Evolutionary conservation across 192 early-diverging fungal species (phyloP).

Genomic region (Glomus cerebriforme): DNA sequence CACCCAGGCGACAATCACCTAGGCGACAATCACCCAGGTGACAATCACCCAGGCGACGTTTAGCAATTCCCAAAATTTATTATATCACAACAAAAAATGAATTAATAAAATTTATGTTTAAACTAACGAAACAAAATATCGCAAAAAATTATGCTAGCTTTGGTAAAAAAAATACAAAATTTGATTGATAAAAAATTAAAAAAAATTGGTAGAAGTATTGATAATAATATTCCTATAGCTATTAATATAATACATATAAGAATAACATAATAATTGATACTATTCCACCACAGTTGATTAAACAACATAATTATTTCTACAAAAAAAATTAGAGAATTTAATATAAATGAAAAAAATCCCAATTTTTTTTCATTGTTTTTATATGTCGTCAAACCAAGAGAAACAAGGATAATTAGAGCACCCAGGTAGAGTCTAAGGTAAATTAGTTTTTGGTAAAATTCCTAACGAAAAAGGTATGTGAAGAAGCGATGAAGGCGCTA

Average conservation of each 20-base stretch:
- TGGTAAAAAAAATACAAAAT: background rate
- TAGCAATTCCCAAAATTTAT: no score
- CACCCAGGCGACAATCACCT: no score
- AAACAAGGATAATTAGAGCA: background rate
- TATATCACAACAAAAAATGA: no score
- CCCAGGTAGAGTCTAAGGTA: background rate
- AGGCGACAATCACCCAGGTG: no score
- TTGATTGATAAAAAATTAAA: slow-evolving; percentile 12
- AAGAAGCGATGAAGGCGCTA: slow-evolving; percentile 4
- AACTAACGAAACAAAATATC: background rate
- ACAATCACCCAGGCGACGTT: no score
- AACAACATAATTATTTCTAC: no score
- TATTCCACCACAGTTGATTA: background rate
- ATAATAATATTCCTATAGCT: slow-evolving; percentile 13
- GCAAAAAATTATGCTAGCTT: background rate
- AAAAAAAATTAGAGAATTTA: background rate
- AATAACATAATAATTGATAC: background rate
- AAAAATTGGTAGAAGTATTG: background rate
- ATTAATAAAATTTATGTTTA: background rate
- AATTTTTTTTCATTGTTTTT: background rate
- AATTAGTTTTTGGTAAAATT: background rate
- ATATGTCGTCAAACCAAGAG: background rate
- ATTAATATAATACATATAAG: slow-evolving; percentile 1
- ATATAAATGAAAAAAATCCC: background rate
- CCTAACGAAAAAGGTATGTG: slow-evolving; percentile 17